These are phyloP conservation scores for Volvariella volvacea DNA, from an alignment of 1,284 basidiomycete genomes.

Conservation along the genomic window DNA sequence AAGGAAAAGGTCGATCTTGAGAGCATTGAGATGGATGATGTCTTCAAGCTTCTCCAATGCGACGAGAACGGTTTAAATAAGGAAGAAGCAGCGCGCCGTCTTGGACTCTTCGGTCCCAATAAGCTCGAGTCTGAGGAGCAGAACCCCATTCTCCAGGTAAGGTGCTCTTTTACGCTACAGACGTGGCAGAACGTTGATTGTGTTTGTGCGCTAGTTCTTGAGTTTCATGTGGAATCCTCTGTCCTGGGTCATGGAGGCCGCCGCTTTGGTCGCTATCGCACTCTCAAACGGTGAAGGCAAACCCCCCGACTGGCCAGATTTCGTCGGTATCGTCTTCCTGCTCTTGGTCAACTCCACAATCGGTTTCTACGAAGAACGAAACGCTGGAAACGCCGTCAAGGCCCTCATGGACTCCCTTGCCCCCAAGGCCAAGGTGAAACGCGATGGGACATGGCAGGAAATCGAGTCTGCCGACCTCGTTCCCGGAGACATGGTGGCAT, in stretches of 20 bases:
- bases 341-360: conserved; percentile 94
- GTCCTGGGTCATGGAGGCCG: conserved; percentile 99
- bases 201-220: conserved; percentile 65
- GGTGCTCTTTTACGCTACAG: conserved; percentile 12
- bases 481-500: conserved; percentile 90
- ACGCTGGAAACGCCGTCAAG: conserved; percentile 97
- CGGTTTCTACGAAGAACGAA: conserved; percentile 97
- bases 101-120: conserved; percentile 96
- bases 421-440: conserved; percentile 91
- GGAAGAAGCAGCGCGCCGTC: conserved; percentile 78
- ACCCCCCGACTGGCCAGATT: conserved; percentile 96
- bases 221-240: conserved; percentile 99
- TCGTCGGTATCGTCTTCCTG: conserved; percentile 91
- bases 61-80: conserved; percentile 72
- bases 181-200: neutral
- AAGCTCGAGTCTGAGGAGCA: conserved; percentile 89
- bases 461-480: conserved; percentile 86
- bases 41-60: conserved; percentile 93
- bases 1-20: conserved; percentile 99
- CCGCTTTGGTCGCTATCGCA: conserved; percentile 92
- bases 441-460: conserved; percentile 78
- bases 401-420: conserved; percentile 99
- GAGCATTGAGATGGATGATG: conserved; percentile 94
- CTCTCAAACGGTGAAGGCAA: conserved; percentile 87
- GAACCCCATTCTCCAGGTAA: conserved; percentile 78